Evolutionary conservation across 2,329 filamentous ascomycete species (phyloP), one percentile per base, ranked within the genome.

Genomic region (Alternaria gansuensis): DNA sequence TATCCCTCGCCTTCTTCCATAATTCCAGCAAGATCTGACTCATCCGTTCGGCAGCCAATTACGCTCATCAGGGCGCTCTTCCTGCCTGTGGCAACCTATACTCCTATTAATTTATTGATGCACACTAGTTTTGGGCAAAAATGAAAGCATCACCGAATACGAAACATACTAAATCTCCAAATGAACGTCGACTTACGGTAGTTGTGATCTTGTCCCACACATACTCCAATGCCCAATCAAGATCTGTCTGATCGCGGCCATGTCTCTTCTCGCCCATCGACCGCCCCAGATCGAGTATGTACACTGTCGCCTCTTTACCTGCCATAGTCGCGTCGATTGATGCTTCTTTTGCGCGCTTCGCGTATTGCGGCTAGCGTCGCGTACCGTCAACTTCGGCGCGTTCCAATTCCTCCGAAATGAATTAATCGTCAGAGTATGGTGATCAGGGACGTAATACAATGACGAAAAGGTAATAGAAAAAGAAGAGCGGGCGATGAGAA

Each of bases 171-270:
- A 67, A 56, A 54, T 67, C 60, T 36, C 59, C 54, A 60, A 67
- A 66, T 43, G 66, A 71, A 60, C 59, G 61, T 62, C 62, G 76
- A 76, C 84, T 78, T 77, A 92, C 89, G 3, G 88, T 92, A 7
- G 86, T 87, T 5, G 89, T 89, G 66, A 96, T 90, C 75, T 91
- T 95, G 82, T 98, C 94, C 93, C 94, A 99, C 49, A 98, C 86
- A 79, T 97, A 99, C 62, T 87, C 87, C 87, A 98, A 88, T 46
- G 88, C 87, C 87, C 90, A 99, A 60, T 97, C 92, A 17, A 99
- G 85, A 75, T 98, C 90, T 3, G 90, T 90, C 75, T 94, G 86
- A 21, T 82, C 75, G 66, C 95, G 88, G 26, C 90, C 92, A 79
- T 87, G 84, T 68, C 87, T 86, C 68, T 82, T 85, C 73, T 90